Conservation (phyloP, 2,329 filamentous ascomycete species). For the Hypomyces perniciosus region DNA sequence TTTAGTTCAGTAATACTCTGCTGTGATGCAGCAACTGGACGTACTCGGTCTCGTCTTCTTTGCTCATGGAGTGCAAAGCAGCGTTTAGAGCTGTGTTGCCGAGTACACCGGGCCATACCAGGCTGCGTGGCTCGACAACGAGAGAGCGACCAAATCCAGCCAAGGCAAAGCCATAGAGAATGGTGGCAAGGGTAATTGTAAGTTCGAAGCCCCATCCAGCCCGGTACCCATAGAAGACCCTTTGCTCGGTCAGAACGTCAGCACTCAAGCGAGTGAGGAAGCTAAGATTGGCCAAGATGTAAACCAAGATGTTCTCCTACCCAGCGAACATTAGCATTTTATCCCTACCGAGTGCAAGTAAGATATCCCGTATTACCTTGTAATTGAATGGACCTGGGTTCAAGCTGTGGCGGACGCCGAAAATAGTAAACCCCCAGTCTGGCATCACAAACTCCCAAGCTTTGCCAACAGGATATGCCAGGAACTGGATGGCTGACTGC, state of each 20-base stretch:
- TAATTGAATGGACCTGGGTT: conserved; percentile 36
- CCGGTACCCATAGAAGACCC: conserved; percentile 37
- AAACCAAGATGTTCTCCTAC: conserved; percentile 48
- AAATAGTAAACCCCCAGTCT: conserved; percentile 23
- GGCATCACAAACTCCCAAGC: conserved; percentile 28
- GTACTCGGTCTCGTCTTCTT: conserved; percentile 22
- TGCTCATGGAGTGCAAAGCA: conserved; percentile 34
- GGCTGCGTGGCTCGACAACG: conserved; percentile 39
- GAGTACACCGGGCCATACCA: conserved; percentile 49
- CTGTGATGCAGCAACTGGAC: conserved; percentile 24
- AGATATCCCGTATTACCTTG: conserved; percentile 26
- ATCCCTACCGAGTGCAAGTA: conserved; percentile 22
- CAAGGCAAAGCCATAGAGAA: conserved; percentile 47
- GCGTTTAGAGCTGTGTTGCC: conserved; percentile 42
- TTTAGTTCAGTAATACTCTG: conserved; percentile 12
- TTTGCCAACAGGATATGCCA: conserved; percentile 39
- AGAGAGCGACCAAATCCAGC: conserved; percentile 40
- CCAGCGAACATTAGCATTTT: conserved; percentile 16
- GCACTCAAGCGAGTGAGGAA: conserved; percentile 34
- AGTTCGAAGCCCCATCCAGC: conserved; percentile 45
- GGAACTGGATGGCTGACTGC: conserved; percentile 33
- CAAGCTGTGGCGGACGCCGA: conserved; percentile 23
- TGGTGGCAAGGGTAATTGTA: conserved; percentile 41
- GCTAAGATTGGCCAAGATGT: conserved; percentile 50
- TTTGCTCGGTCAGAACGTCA: conserved; percentile 29